Base-by-base conservation (phyloP, 2,329 filamentous ascomycete species). In the Ophiostoma sp. region DNA sequence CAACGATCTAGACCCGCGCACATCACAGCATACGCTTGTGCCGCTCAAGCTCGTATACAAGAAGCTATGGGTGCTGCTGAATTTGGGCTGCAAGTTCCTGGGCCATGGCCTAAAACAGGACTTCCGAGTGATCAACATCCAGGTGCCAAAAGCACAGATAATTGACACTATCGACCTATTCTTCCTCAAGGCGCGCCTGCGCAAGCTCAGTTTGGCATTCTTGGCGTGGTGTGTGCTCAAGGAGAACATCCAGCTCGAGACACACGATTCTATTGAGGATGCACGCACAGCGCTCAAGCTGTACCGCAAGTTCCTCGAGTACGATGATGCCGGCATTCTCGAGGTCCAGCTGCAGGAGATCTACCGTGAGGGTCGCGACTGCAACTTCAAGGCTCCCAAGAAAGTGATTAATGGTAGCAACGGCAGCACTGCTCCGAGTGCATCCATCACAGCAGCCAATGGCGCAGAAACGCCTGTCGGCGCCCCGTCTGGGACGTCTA, bases 81-180 rank as follows among this genome's bases (percentile, higher is more conserved):
- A 99, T 77, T 85, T 98, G 0, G 95, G 95, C 67, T 97, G 93
- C 80, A 88, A 92, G 73, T 99, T 99, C 78, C 86, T 99, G 5
- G 95, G 95, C 2, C 95, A 99, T 76, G 94, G 94, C 4, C 84
- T 99, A 60, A 92, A 92, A 74, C 94, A 95, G 75, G 95, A 99
- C 79, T 98, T 99, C 81, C 92, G 95, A 69, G 96, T 96, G 70
- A 96, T 97, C 80, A 99, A 99, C 79, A 97, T 99, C 70, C 92
- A 97, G 78, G 91, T 99, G 0, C 95, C 96, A 1, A 92, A 90
- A 77, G 80, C 87, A 3, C 95, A 99, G 78, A 90, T 97, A 48
- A 93, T 99, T 70, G 95, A 99, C 79, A 99, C 96, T 0, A 93
- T 94, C 74, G 90, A 96, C 73, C 84, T 97, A 1, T 98, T 96